Evolutionary conservation across 1,139 yeast genomes (phyloP).

Genomic region (Kodamaea ohmeri): DNA sequence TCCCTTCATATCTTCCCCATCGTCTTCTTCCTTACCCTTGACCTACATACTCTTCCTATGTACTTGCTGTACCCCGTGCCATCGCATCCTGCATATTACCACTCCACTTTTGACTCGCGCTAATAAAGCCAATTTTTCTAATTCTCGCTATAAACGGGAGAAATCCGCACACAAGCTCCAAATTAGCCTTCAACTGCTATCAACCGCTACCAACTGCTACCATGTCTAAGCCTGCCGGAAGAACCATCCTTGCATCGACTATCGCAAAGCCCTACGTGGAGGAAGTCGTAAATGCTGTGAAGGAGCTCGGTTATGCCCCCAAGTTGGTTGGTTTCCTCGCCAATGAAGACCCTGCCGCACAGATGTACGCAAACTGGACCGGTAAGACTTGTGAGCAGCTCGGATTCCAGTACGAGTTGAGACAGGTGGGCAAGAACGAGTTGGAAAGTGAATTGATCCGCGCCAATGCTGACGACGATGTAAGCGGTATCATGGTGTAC

Average conservation of each 20-base stretch:
- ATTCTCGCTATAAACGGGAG: background rate
- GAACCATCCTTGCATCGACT: constrained; percentile 82
- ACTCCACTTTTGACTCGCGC: constrained; percentile 10
- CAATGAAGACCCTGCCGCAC: constrained; percentile 91
- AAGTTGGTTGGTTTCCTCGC: constrained; percentile 88
- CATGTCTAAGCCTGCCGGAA: constrained; percentile 53
- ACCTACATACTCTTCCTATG: too few relatives aligned
- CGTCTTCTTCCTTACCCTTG: too few relatives aligned
- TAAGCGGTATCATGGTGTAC: constrained; percentile 96
- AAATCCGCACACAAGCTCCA: background rate
- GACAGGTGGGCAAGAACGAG: constrained; percentile 72
- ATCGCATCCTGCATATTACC: constrained; percentile 1
- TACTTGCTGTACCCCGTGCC: too few relatives aligned
- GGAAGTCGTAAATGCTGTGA: constrained; percentile 65
- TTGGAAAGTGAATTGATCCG: constrained; percentile 78
- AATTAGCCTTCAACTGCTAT: background rate
- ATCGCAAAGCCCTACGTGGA: constrained; percentile 79
- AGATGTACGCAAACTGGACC: constrained; percentile 95
- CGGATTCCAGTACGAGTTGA: constrained; percentile 81
- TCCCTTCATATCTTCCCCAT: background rate
- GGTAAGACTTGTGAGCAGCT: constrained; percentile 81
- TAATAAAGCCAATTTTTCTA: background rate
- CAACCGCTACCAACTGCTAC: too few relatives aligned
- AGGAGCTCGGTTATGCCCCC: constrained; percentile 54
- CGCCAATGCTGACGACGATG: constrained; percentile 73